Conservation (phyloP, 768 basidiomycete genomes). For the Lentinula sp. region DNA sequence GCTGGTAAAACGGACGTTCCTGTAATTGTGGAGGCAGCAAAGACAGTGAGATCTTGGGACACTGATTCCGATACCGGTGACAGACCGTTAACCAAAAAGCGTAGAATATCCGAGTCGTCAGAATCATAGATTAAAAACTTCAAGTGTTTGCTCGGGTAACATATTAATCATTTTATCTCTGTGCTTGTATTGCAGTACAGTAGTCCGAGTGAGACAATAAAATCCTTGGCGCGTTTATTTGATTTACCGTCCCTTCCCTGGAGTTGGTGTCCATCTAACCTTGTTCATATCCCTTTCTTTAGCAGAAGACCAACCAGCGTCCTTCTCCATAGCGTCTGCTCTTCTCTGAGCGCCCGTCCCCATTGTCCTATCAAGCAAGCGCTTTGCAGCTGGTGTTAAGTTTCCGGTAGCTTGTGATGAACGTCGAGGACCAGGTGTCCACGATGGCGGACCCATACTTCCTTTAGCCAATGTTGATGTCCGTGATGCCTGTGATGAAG, state of each 20-base stretch:
- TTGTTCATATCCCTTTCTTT: conserved; percentile 60
- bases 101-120: conserved; percentile 36
- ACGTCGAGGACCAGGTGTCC: conserved; percentile 53
- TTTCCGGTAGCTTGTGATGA: conserved; percentile 66
- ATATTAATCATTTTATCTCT: too few species aligned
- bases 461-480: conserved; percentile 30
- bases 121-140: neutral
- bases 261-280: conserved; percentile 80
- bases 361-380: conserved; percentile 67
- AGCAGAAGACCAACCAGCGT: conserved; percentile 50
- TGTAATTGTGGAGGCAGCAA: conserved; percentile 11
- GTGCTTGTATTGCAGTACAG: neutral
- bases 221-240: too few species aligned
- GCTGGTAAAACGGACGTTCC: conserved; percentile 13
- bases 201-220: neutral
- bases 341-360: conserved; percentile 57
- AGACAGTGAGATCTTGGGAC: conserved; percentile 11
- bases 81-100: conserved; percentile 50
- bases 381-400: conserved; percentile 81
- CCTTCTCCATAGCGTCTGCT: conserved; percentile 60
- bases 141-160: too few species aligned
- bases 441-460: conserved; percentile 74
- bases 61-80: conserved; percentile 18
- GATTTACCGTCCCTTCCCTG: conserved; percentile 22
- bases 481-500: conserved; percentile 23